phyloP scores from a whole-genome alignment of 345 rosid genomes.

The Nasturtium officinale region DNA sequence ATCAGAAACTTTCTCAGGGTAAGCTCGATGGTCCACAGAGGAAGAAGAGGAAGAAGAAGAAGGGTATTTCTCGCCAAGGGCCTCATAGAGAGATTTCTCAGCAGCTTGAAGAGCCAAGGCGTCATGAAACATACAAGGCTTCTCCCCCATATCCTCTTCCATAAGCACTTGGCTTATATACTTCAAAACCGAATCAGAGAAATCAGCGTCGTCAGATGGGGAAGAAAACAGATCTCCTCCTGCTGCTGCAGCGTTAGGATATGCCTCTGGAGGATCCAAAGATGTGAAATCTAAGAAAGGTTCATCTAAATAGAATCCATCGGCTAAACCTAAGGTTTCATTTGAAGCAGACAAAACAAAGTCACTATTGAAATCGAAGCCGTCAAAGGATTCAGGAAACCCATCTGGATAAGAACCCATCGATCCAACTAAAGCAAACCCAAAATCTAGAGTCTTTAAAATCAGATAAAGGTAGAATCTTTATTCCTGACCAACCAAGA shows the following conservation, averaged over 20 bases:
- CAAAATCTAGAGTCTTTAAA: background rate
- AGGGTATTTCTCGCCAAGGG: constrained; percentile 61
- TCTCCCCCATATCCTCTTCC: constrained; percentile 74
- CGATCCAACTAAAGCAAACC: background rate
- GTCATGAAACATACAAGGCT: constrained; percentile 62
- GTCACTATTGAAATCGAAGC: constrained; percentile 41
- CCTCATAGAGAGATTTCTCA: constrained; percentile 69
- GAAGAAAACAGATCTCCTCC: constrained; percentile 42
- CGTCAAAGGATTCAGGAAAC: constrained; percentile 30
- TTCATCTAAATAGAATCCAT: constrained; percentile 47
- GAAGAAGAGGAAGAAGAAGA: constrained; percentile 45
- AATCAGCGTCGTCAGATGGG: constrained; percentile 55
- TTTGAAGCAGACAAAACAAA: constrained; percentile 43
- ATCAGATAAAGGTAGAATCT: constrained; percentile 29
- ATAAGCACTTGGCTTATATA: constrained; percentile 77
- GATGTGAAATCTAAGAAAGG: constrained; percentile 44
- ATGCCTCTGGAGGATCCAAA: constrained; percentile 35
- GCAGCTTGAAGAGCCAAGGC: constrained; percentile 75
- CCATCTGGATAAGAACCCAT: constrained; percentile 45
- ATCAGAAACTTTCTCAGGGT: constrained; percentile 7
- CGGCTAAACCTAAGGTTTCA: constrained; percentile 29
- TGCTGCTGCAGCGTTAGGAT: constrained; percentile 22
- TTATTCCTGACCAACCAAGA: constrained; percentile 35
- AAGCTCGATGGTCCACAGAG: constrained; percentile 30
- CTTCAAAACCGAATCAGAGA: constrained; percentile 57